Evolutionary conservation across 2,329 filamentous ascomycete species (phyloP).

Genomic region (Cytospora chrysosperma): DNA sequence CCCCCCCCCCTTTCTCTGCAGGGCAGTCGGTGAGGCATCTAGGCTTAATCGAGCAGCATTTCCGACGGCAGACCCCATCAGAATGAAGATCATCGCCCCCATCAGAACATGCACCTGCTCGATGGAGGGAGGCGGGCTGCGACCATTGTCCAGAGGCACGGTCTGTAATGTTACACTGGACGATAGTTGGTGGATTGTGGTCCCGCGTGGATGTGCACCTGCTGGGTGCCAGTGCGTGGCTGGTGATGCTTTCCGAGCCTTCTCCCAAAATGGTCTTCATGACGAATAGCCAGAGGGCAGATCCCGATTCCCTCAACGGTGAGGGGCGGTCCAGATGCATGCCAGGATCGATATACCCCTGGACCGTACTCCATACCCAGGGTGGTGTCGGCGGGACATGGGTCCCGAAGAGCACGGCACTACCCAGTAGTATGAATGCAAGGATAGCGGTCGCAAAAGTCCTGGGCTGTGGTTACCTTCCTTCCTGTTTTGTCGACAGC

Average conservation of each 20-base stretch:
- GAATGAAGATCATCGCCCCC: conserved; percentile 38
- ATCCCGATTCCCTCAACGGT: conserved; percentile 11
- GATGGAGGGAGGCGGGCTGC: conserved; percentile 36
- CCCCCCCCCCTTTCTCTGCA: conserved; percentile 21
- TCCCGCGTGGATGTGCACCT: conserved; percentile 6
- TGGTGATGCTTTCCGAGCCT: conserved; percentile 5
- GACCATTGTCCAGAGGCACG: conserved; percentile 23
- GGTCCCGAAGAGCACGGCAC: not conserved
- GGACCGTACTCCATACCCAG: not conserved
- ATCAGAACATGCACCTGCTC: conserved; percentile 33
- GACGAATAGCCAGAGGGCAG: conserved; percentile 1
- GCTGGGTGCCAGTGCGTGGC: conserved; percentile 4
- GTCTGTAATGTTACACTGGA: conserved; percentile 20
- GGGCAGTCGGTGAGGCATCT: conserved; percentile 29
- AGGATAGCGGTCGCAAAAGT: conserved; percentile 6
- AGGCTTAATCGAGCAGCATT: conserved; percentile 37
- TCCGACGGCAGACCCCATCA: conserved; percentile 39
- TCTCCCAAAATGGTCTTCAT: not conserved
- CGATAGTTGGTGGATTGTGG: conserved; percentile 14
- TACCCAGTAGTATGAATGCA: conserved; percentile 10
- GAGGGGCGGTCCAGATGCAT: conserved; percentile 19
- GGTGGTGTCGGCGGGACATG: conserved; percentile 14
- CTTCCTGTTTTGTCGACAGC: conserved; percentile 24
- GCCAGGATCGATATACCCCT: conserved; percentile 15
- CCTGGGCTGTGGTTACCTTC: conserved; percentile 12